Conservation (phyloP, 495 filamentous ascomycete species). For the Chaetomium fimeti region DNA sequence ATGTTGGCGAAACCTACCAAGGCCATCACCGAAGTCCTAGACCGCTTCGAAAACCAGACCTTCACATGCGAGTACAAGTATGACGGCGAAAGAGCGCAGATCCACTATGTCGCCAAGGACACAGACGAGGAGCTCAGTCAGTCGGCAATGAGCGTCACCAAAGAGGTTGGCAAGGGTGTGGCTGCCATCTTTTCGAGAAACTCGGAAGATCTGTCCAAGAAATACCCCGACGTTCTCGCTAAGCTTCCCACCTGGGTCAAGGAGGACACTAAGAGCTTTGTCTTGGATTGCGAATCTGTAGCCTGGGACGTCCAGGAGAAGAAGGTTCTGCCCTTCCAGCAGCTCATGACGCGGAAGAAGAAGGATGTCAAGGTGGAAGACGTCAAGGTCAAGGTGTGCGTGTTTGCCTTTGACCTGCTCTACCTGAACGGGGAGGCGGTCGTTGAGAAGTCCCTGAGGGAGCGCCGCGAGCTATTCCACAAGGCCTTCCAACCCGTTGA, state of each 20-base stretch:
- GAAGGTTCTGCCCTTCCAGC: conserved; percentile 94
- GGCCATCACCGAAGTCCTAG: conserved; percentile 96
- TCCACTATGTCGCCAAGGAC: conserved; percentile 91
- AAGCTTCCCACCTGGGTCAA: conserved; percentile 90
- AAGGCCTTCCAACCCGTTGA: conserved; percentile 71
- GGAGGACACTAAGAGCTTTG: conserved; percentile 83
- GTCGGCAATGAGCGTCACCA: conserved; percentile 50
- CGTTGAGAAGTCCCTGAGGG: conserved; percentile 81
- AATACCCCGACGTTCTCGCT: conserved; percentile 91
- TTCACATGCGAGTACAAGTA: conserved; percentile 99
- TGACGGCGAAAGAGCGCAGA: conserved; percentile 94
- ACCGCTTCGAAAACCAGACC: conserved; percentile 90
- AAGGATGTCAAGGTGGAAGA: conserved; percentile 98
- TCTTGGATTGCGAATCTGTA: conserved; percentile 97
- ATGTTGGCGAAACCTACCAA: conserved; percentile 99
- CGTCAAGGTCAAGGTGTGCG: conserved; percentile 94
- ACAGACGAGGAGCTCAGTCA: conserved; percentile 57
- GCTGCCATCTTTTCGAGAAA: conserved; percentile 94
- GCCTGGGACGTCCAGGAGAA: conserved; percentile 92
- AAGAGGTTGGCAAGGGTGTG: conserved; percentile 60
- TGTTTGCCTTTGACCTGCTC: conserved; percentile 94
- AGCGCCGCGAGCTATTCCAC: conserved; percentile 75
- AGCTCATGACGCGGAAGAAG: conserved; percentile 94
- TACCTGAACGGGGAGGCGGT: conserved; percentile 91
- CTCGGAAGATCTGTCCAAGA: conserved; percentile 93